Percentiles rank a stretch among this genome's conserved stretches.
These are phyloP conservation scores for Pestalotiopsis sp. DNA, from an alignment of 2,329 filamentous ascomycete genomes.

Conservation along the genomic window DNA sequence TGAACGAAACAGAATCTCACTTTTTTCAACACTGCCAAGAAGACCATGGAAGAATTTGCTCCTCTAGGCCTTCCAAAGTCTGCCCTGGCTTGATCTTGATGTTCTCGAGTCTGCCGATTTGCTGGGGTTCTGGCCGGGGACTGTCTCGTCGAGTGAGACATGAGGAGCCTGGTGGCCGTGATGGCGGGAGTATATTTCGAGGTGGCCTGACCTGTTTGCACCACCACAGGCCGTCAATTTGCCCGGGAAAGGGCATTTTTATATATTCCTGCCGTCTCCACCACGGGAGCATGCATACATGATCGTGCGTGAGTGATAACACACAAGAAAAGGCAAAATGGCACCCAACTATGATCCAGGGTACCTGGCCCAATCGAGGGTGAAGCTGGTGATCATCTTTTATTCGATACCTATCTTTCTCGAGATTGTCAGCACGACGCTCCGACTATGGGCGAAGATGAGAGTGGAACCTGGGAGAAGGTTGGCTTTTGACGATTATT, in stretches of 20 bases:
- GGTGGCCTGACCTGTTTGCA: not conserved
- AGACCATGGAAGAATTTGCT: not conserved
- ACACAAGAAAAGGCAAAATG: not conserved
- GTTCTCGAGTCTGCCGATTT: not conserved
- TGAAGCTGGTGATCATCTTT: conserved; percentile 19
- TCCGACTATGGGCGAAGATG: conserved; percentile 24
- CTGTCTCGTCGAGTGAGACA: not conserved
- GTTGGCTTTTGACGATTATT: conserved; percentile 25
- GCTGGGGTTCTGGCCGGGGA: not conserved
- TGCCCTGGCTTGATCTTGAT: not conserved
- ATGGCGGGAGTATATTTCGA: not conserved
- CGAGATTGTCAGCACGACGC: conserved; percentile 23
- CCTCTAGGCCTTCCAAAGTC: not conserved
- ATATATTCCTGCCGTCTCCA: not conserved
- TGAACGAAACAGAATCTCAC: not conserved
- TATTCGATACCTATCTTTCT: conserved; percentile 27
- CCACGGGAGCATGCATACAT: not conserved
- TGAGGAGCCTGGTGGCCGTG: not conserved
- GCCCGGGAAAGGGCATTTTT: not conserved
- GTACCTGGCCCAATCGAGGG: conserved; percentile 25
- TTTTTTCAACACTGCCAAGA: not conserved
- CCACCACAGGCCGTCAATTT: not conserved
- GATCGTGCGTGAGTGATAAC: not conserved
- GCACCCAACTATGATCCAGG: not conserved
- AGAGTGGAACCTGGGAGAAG: conserved; percentile 17